phyloP scores from a whole-genome alignment of 2,329 filamentous ascomycete species.

The Aspergillus viridinutans region DNA sequence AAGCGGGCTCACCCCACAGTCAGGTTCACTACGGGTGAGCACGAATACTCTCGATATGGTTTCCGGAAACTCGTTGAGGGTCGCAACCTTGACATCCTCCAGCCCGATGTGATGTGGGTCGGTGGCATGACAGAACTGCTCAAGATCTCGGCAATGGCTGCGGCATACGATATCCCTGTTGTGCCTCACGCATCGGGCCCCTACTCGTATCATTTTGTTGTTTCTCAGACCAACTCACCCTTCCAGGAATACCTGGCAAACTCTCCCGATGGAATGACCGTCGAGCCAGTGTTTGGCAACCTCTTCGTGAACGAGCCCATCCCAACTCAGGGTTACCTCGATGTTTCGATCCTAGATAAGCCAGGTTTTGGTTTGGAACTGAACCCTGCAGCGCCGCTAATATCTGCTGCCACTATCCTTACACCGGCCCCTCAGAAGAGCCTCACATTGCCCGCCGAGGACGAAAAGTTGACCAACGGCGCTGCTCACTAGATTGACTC shows the following conservation, averaged over 20 bases:
- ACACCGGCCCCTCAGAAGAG: slow-evolving; percentile 57
- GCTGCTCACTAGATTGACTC: slow-evolving; percentile 6
- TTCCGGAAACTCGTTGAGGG: slow-evolving; percentile 92
- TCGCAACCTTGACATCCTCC: slow-evolving; percentile 88
- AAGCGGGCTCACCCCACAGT: slow-evolving; percentile 85
- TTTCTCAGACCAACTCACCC: slow-evolving; percentile 86
- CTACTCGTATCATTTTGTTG: slow-evolving; percentile 94
- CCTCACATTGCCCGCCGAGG: slow-evolving; percentile 34
- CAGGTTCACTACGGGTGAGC: slow-evolving; percentile 94
- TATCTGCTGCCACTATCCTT: slow-evolving; percentile 69
- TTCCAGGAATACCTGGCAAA: slow-evolving; percentile 97
- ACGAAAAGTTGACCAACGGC: slow-evolving; percentile 20
- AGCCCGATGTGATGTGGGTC: slow-evolving; percentile 97
- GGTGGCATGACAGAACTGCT: slow-evolving; percentile 89
- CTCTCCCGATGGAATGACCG: slow-evolving; percentile 83
- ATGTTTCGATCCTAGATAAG: slow-evolving; percentile 74
- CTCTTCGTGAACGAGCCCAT: slow-evolving; percentile 89
- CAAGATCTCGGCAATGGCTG: slow-evolving; percentile 81
- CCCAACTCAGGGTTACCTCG: slow-evolving; percentile 74
- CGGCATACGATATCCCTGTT: slow-evolving; percentile 90
- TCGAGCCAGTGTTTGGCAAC: slow-evolving; percentile 87
- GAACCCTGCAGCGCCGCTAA: slow-evolving; percentile 75
- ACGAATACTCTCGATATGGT: slow-evolving; percentile 90
- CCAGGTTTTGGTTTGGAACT: slow-evolving; percentile 87
- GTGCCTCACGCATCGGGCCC: slow-evolving; percentile 92